A percentile compares a stretch with the other conserved stretches of the same genome.
Conservation (phyloP, 2,329 filamentous ascomycete species). For the Colletotrichum lini region DNA sequence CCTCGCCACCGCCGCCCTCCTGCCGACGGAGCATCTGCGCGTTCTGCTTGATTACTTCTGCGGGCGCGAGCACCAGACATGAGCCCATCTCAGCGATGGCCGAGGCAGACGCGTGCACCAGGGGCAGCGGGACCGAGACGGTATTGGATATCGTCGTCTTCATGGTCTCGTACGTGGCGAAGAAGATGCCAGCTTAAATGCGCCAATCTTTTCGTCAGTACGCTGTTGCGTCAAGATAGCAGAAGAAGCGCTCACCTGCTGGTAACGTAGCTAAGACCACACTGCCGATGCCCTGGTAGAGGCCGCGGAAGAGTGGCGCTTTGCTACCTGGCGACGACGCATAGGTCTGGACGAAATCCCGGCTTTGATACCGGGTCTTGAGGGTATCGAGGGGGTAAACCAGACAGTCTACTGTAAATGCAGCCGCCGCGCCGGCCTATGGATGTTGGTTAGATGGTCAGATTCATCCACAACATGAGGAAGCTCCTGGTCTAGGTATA, state of each 20-base stretch:
- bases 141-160: conserved; percentile 73
- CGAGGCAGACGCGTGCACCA: conserved; percentile 82
- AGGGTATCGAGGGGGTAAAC: conserved; percentile 92
- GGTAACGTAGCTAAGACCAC: conserved; percentile 90
- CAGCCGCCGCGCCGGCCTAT: conserved; percentile 87
- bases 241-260: conserved; percentile 69
- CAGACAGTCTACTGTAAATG: conserved; percentile 87
- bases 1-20: conserved; percentile 38
- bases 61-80: conserved; percentile 88
- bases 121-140: conserved; percentile 73
- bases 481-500: neutral
- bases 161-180: conserved; percentile 87
- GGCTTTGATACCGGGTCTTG: conserved; percentile 88
- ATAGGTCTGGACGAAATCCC: conserved; percentile 79
- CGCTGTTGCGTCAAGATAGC: neutral
- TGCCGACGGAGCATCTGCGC: conserved; percentile 80
- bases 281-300: conserved; percentile 91
- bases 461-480: neutral
- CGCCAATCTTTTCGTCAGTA: conserved; percentile 37
- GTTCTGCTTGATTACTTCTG: conserved; percentile 94
- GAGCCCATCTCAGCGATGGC: conserved; percentile 85
- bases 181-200: conserved; percentile 82
- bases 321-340: conserved; percentile 68
- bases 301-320: conserved; percentile 74
- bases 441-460: neutral